Evolutionary conservation across 1,284 basidiomycete species (phyloP), one percentile per base, ranked within the genome.

Genomic region (Microbotryum violaceum): DNA sequence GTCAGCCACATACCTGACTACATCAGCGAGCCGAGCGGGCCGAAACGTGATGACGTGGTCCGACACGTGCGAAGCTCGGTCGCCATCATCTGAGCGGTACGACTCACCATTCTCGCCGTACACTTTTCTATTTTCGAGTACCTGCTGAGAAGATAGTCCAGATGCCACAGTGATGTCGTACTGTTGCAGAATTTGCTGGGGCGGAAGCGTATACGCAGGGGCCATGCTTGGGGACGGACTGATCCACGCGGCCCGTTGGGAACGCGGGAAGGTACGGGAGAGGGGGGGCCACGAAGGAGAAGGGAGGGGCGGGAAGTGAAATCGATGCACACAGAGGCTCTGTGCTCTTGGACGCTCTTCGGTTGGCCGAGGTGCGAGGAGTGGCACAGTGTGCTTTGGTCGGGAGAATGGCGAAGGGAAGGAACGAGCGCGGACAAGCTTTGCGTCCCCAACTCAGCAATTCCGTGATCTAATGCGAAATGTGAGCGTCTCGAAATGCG

Each of bases 141-240:
- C 62, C 57, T 75, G 69, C 20, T 56, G 23, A 1, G 57, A 50
- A 6, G 68, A 64, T n/a, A 75, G 68, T 42, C 75, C 75, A 23
- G 61, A 58, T 14, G 58, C 52, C 7, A 65, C 57, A 33, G 70
- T 62, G 37, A 74, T 72, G 21, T 64, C 49, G 56, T 73, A 72
- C 37, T 51, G 29, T 29, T 58, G 57, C 58, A 73, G 66, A 42
- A 70, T 70, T 54, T 70, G 67, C 46, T 69, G 37, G 37, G 37
- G 14, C 14, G 37, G 16, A 6, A 42, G 37, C 37, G 37, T 4
- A 42, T 42, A 42, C 16, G 37, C 37, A 16, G 37, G 37, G 37
- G 37, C 12, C 37, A 42, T 42, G 37, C 16, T 42, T 42, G 37
- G 37, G 37, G 16, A 18, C 37, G 12, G 37, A 42, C 12, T 14